Base-by-base conservation (phyloP, 805 yeast genomes). In the Lachancea sp. region DNA sequence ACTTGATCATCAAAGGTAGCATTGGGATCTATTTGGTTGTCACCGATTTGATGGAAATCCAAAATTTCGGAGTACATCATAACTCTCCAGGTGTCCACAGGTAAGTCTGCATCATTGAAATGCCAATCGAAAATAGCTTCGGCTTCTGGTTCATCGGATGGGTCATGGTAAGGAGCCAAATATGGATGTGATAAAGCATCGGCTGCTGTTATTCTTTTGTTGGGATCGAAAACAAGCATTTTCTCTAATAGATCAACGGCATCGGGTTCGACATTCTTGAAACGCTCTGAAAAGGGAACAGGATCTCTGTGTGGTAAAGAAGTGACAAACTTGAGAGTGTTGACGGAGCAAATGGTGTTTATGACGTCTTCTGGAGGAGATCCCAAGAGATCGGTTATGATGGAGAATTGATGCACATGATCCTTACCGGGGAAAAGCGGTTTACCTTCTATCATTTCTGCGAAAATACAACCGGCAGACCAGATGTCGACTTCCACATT, bases 31-130 rank as follows among this genome's bases (percentile, higher is more conserved):
- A 63, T 63, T 44, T 58, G 65, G 19, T 56, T 56, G 33, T 72
- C 84, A 36, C 82, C 90, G 48, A 85, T 86, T 65, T 89, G 95
- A 67, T 91, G 98, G 77, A 89, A 91, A 64, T 91, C 97, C 54
- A 93, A 73, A 50, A 91, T 93, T 68, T 91, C 99, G 43, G 95
- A 84, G 69, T 93, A 93, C 96, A 93, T 91, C 98, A 93, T 91
- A 16, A 89, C 95, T 70, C 95, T 81, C 99, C 99, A 91, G 12
- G 96, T 88, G 60, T 93, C 98, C 15, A 93, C 93, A 2, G 98
- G 97, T 57, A 91, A 74, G 66, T 91, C 99, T 0, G 96, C 98
- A 56, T 95, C 98, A 65, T 93, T 91, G 67, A 91, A 91, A 58
- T 93, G 82, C 99, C 99, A 93, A 67, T 93, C 99, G 59, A 93